Base-by-base conservation (phyloP, 495 filamentous ascomycete species). In the Penicillium ucsense region DNA sequence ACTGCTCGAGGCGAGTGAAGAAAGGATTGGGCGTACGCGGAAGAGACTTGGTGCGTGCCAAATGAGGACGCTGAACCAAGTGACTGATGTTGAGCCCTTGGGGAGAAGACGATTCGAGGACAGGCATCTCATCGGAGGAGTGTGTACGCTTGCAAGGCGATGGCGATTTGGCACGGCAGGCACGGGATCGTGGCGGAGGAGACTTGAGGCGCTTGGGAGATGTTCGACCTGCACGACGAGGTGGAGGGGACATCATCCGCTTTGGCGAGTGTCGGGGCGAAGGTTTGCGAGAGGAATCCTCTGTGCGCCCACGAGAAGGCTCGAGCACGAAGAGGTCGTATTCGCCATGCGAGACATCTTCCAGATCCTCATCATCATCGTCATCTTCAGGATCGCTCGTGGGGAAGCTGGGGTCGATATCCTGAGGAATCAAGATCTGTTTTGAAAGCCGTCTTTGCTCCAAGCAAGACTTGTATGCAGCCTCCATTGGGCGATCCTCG, bases 381-480 rank as follows among this genome's bases (percentile, higher is more conserved):
- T 92, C 41, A 34, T 43, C 85, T 51, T 95, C 91, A 0, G 83
- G 84, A 51, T 96, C 92, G 2, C 89, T 94, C 6, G 88, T 88
- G 0, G 92, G 92, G 60, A 97, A 97, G 61, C 88, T 94, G 7
- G 92, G 92, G 59, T 98, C 92, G 50, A 98, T 96, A 54, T 98
- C 94, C 54, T 97, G 92, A 37, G 92, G 89, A 29, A 88, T 85
- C 30, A 73, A 55, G 47, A 81, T 78, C 48, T 86, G 86, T 65
- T 88, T 95, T 45, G 81, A 82, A 37, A 82, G 81, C 48, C 84
- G 85, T 35, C 87, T 80, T 42, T 87, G 81, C 56, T 92, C 86
- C 47, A 92, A 73, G 52, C 84, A 86, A 8, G 86, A 87, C 41
- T 94, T 79, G 62, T 95, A 98, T 3, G 87, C 90, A 49, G 86